These are phyloP conservation scores for Anethum foeniculum DNA, from an alignment of 140 eudicot genomes.

Conservation along the genomic window DNA sequence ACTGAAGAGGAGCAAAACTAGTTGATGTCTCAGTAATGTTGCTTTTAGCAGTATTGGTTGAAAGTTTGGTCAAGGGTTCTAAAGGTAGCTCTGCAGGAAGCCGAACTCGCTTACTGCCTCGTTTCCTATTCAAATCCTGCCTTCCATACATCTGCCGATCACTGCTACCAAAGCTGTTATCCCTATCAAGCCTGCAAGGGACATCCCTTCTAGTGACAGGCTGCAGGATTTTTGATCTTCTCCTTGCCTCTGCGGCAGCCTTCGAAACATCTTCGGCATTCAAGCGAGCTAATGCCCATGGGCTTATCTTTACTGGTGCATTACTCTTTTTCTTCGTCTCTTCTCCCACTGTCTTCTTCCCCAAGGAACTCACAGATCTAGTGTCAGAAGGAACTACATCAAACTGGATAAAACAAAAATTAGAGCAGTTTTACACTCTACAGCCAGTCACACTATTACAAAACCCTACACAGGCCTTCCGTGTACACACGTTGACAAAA, in stretches of 20 bases:
- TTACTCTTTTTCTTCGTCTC: constrained; percentile 75
- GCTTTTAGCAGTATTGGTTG: constrained; percentile 23
- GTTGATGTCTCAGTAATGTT: constrained; percentile 31
- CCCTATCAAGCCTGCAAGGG: constrained; percentile 43
- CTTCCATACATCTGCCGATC: constrained; percentile 41
- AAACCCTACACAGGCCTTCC: not conserved
- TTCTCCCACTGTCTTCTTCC: constrained; percentile 48
- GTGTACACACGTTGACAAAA: not conserved
- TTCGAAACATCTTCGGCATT: constrained; percentile 88
- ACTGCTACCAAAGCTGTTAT: constrained; percentile 65
- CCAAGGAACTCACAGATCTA: constrained; percentile 77
- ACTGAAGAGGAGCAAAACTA: constrained; percentile 61
- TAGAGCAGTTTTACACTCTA: not conserved
- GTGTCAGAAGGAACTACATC: constrained; percentile 91
- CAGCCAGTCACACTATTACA: not conserved
- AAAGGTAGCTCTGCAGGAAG: constrained; percentile 65
- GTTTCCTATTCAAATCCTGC: constrained; percentile 51
- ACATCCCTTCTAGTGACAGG: constrained; percentile 52
- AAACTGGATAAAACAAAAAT: constrained; percentile 35
- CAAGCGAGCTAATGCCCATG: constrained; percentile 90
- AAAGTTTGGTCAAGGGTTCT: constrained; percentile 26
- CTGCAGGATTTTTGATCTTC: constrained; percentile 78
- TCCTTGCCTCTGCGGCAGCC: constrained; percentile 97
- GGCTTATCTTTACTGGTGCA: constrained; percentile 85
- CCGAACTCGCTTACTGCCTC: constrained; percentile 68